These are phyloP conservation scores for Microascus cirrosus DNA, from an alignment of 2,329 filamentous ascomycete genomes.

Conservation along the genomic window DNA sequence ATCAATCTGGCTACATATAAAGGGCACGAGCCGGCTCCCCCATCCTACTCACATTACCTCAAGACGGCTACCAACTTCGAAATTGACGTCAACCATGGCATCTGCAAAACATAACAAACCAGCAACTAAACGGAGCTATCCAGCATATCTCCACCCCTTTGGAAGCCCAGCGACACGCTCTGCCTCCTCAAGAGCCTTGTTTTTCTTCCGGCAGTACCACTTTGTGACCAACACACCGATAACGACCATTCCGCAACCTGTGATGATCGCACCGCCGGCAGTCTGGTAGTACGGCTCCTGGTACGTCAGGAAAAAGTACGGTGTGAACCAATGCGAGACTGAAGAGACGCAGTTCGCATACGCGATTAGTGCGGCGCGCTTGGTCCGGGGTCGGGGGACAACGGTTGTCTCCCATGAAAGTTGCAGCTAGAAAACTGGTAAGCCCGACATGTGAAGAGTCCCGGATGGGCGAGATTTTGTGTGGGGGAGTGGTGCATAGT, in stretches of 20 bases:
- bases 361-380: conserved; percentile 27
- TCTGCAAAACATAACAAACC: no score
- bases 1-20: no score
- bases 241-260: conserved; percentile 13
- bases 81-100: no score
- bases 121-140: no score
- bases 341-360: conserved; percentile 28
- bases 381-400: conserved; percentile 25
- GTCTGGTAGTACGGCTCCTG: conserved; percentile 19
- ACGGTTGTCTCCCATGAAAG: conserved; percentile 29
- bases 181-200: conserved; percentile 13
- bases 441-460: no score
- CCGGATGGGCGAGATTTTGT: not conserved
- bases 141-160: not conserved
- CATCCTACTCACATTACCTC: no score
- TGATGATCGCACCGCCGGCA: conserved; percentile 15
- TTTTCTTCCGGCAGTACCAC: conserved; percentile 13
- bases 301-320: conserved; percentile 22
- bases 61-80: no score
- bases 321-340: conserved; percentile 27
- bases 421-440: conserved; percentile 13
- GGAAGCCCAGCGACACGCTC: not conserved
- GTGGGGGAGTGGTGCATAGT: no score
- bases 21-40: no score
- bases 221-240: conserved; percentile 10